Percentiles rank a stretch among this genome's conserved stretches.
These are phyloP conservation scores for Fusarium concolor DNA, from an alignment of 2,329 filamentous ascomycete species.

Conservation along the genomic window DNA sequence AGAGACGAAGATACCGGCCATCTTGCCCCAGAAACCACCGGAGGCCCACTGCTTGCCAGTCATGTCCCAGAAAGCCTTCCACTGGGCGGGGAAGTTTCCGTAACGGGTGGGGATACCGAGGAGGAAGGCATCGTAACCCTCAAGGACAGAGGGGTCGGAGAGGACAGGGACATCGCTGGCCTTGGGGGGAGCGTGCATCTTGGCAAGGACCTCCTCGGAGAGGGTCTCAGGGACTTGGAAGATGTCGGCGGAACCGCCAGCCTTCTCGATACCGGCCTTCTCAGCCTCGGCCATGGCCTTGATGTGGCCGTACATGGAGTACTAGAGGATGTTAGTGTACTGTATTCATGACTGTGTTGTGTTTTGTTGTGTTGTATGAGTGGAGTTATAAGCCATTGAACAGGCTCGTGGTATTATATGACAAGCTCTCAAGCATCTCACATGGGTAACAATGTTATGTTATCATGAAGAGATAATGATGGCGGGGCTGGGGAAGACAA, in stretches of 20 bases:
- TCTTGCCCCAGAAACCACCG: constrained; percentile 86
- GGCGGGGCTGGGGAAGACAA: constrained; percentile 6
- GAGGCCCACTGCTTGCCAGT: constrained; percentile 85
- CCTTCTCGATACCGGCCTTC: constrained; percentile 88
- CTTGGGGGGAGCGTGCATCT: constrained; percentile 93
- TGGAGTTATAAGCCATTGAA: not conserved
- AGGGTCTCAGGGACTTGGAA: constrained; percentile 94
- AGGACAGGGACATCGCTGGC: constrained; percentile 73
- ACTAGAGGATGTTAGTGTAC: constrained; percentile 62
- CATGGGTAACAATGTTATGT: constrained; percentile 5
- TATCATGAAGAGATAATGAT: constrained; percentile 9
- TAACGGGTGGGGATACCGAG: constrained; percentile 96
- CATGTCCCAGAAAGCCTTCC: constrained; percentile 93
- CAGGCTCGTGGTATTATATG: not conserved
- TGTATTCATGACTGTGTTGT: not conserved
- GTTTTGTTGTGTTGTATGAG: not conserved
- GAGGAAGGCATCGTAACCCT: constrained; percentile 87
- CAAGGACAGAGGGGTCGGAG: constrained; percentile 68
- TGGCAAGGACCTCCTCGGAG: constrained; percentile 79
- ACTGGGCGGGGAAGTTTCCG: constrained; percentile 97
- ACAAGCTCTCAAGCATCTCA: not conserved
- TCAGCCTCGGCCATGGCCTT: constrained; percentile 86
- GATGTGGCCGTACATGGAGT: constrained; percentile 96
- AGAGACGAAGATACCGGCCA: constrained; percentile 89
- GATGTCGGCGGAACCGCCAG: constrained; percentile 83